Conservation (phyloP, 441 rosid species). For the Hypseocharis bilobata region DNA sequence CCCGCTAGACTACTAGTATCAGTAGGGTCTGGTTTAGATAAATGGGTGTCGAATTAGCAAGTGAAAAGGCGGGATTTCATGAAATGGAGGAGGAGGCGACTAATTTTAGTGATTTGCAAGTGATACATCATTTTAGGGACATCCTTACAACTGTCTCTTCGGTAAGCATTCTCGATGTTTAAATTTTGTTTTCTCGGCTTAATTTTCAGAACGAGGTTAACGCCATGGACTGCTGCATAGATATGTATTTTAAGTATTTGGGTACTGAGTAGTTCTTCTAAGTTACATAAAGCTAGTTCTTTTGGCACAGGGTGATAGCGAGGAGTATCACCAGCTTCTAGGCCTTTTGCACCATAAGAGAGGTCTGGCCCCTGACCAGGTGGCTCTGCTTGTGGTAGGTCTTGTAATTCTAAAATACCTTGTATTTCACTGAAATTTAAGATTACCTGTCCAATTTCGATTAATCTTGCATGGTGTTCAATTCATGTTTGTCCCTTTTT, state of each 20-base stretch:
- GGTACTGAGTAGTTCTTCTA: not conserved
- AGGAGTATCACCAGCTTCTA: constrained; percentile 50
- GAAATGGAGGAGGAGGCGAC: constrained; percentile 19
- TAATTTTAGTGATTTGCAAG: constrained; percentile 39
- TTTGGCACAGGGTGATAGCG: constrained; percentile 45
- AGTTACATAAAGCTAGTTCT: constrained; percentile 7
- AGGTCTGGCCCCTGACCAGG: constrained; percentile 41
- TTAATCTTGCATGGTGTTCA: too few species aligned
- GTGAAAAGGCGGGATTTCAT: not conserved
- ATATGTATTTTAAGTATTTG: not conserved
- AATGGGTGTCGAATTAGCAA: constrained; percentile 17
- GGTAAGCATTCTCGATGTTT: constrained; percentile 28
- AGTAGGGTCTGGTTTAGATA: constrained; percentile 11
- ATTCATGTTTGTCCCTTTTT: constrained; percentile 12
- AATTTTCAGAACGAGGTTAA: too few species aligned
- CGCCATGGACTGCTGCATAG: too few species aligned
- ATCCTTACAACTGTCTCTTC: constrained; percentile 38
- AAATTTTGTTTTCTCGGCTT: not conserved
- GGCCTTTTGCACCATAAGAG: constrained; percentile 45
- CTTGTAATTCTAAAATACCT: not conserved
- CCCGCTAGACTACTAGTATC: not conserved
- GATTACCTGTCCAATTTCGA: not conserved
- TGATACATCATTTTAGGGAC: constrained; percentile 42
- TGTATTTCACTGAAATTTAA: not conserved
- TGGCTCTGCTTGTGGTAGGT: constrained; percentile 63